A percentile compares a stretch with the other conserved stretches of the same genome.
These are phyloP conservation scores for Aspergillus sp. DNA, from an alignment of 2,329 filamentous ascomycete species.

Conservation along the genomic window DNA sequence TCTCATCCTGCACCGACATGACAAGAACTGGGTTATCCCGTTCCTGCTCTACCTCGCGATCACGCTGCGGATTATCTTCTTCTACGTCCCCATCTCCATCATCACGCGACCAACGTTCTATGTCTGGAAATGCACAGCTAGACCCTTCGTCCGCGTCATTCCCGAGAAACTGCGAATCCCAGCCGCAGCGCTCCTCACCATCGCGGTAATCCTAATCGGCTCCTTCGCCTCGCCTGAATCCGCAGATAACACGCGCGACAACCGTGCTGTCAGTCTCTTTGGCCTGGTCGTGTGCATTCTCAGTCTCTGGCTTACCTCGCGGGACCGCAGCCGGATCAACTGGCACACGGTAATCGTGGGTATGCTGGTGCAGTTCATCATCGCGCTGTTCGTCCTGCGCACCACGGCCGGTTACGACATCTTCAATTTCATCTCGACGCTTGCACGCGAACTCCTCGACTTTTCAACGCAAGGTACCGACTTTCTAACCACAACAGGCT, in stretches of 20 bases:
- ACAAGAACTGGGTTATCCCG: constrained; percentile 75
- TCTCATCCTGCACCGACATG: constrained; percentile 62
- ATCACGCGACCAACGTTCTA: constrained; percentile 60
- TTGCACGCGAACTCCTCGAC: constrained; percentile 66
- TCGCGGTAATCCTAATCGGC: constrained; percentile 69
- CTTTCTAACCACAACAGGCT: constrained; percentile 57
- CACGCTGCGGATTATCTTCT: constrained; percentile 64
- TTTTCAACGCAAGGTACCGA: constrained; percentile 66
- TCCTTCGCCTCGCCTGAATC: constrained; percentile 66
- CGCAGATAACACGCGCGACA: constrained; percentile 68
- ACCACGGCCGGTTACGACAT: constrained; percentile 79
- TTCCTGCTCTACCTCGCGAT: constrained; percentile 75
- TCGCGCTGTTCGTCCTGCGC: constrained; percentile 80
- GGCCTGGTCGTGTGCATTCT: constrained; percentile 66
- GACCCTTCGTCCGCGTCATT: constrained; percentile 53
- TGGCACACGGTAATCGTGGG: constrained; percentile 83
- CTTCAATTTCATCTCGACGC: constrained; percentile 76
- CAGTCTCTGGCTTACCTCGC: constrained; percentile 63
- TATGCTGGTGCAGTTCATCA: constrained; percentile 80
- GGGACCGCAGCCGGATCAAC: constrained; percentile 51
- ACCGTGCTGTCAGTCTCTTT: constrained; percentile 74
- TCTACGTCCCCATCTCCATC: constrained; percentile 63
- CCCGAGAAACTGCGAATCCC: constrained; percentile 61
- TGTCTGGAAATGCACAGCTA: constrained; percentile 60
- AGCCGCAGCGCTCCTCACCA: constrained; percentile 55